phyloP scores from a whole-genome alignment of 139 green algal species.

The Coelastrella sp. region DNA sequence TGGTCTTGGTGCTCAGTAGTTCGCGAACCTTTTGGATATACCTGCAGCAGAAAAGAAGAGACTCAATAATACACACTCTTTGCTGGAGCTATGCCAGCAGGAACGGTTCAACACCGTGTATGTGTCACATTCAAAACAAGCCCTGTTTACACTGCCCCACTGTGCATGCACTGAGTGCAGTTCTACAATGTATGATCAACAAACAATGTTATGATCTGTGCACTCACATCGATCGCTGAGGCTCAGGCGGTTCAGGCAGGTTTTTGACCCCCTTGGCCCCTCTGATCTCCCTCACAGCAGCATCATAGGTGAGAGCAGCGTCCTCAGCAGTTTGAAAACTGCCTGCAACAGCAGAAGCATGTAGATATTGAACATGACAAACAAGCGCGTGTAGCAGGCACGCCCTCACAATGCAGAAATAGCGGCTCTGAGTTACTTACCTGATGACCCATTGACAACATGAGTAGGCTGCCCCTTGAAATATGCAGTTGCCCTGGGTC shows the following conservation, averaged over 20 bases:
- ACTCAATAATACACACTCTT: too few relatives aligned
- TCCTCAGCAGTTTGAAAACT: slow-evolving; percentile 88
- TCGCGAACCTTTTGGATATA: too few relatives aligned
- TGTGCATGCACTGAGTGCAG: neutral
- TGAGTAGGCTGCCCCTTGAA: neutral
- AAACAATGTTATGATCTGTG: too few relatives aligned
- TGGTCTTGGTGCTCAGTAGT: too few relatives aligned
- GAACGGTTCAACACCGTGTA: too few relatives aligned
- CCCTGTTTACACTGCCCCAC: too few relatives aligned
- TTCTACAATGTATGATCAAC: neutral
- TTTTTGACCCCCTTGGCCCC: slow-evolving; percentile 61
- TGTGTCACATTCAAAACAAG: too few relatives aligned
- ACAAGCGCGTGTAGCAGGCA: neutral
- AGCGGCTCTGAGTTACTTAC: too few relatives aligned
- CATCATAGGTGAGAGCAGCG: slow-evolving; percentile 79
- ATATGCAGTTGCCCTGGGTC: neutral
- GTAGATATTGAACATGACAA: neutral
- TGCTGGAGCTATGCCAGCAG: too few relatives aligned
- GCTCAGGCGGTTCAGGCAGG: slow-evolving; percentile 54
- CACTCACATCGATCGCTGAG: neutral
- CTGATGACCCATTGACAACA: neutral
- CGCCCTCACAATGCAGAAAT: neutral
- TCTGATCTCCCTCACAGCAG: slow-evolving; percentile 71
- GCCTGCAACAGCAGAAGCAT: slow-evolving; percentile 48
- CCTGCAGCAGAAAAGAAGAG: too few relatives aligned